A percentile compares a stretch with the other conserved stretches of the same genome.
These are phyloP conservation scores for Rugosomyces carneus DNA, from an alignment of 1,284 basidiomycete species.

Conservation along the genomic window DNA sequence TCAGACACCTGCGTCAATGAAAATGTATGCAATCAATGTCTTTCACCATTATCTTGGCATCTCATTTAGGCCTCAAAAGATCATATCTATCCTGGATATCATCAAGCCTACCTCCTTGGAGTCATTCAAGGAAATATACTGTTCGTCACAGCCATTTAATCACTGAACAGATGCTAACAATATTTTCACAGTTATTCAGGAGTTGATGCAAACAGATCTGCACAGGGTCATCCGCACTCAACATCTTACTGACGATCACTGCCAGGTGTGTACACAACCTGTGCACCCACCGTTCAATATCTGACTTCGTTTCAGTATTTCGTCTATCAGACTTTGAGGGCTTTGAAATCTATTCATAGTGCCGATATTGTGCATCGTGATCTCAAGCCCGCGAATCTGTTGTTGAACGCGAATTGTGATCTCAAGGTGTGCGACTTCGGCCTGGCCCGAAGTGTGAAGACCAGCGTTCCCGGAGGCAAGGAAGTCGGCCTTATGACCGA, in stretches of 20 bases:
- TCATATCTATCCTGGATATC: constrained; percentile 85
- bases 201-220: constrained; percentile 88
- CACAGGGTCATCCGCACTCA: constrained; percentile 90
- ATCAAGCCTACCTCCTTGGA: constrained; percentile 73
- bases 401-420: constrained; percentile 94
- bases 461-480: constrained; percentile 77
- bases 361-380: constrained; percentile 95
- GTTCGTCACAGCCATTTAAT: constrained; percentile 32
- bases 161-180: constrained; percentile 3
- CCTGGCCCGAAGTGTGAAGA: constrained; percentile 82
- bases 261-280: constrained; percentile 46
- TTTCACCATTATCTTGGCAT: not conserved
- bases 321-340: constrained; percentile 85
- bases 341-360: constrained; percentile 90
- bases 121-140: constrained; percentile 80
- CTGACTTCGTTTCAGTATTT: constrained; percentile 59
- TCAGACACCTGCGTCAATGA: constrained; percentile 74
- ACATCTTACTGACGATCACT: constrained; percentile 85
- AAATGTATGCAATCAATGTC: constrained; percentile 23
- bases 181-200: constrained; percentile 64
- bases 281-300: not conserved
- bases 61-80: constrained; percentile 33
- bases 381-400: constrained; percentile 90
- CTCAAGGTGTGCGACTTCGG: constrained; percentile 95
- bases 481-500: constrained; percentile 91